phyloP scores from a whole-genome alignment of 2,329 filamentous ascomycete genomes.

The Diplodia seriata region DNA sequence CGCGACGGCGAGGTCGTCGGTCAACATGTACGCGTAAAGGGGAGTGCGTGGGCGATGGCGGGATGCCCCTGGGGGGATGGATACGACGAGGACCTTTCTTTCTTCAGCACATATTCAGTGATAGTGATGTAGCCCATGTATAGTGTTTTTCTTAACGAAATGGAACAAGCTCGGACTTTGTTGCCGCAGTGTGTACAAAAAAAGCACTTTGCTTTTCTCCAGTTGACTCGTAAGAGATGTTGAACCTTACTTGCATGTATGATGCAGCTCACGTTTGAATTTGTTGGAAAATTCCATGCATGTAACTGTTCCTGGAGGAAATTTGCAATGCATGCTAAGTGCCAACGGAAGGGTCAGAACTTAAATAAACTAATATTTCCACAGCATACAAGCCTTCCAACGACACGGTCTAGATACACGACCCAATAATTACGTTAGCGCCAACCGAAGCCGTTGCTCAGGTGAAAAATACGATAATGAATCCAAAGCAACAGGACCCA shows the following conservation, averaged over 20 bases:
- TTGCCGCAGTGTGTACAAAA: not conserved
- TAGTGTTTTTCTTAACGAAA: not conserved
- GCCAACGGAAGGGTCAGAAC: not conserved
- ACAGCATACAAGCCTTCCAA: not conserved
- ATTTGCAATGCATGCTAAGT: too few relatives aligned
- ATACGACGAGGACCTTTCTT: not conserved
- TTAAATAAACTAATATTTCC: not conserved
- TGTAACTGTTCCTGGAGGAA: too few relatives aligned
- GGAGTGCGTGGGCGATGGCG: not conserved
- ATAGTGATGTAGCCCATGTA: not conserved
- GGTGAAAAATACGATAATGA: not conserved
- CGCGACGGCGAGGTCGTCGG: slow-evolving; percentile 62
- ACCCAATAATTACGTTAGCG: not conserved
- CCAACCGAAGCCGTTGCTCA: not conserved
- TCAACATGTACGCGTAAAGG: slow-evolving; percentile 55
- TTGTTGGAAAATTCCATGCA: too few relatives aligned
- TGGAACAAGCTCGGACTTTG: not conserved
- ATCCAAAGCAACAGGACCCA: not conserved
- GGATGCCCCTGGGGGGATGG: not conserved
- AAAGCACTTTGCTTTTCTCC: not conserved
- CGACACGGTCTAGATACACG: not conserved
- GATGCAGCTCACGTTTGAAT: too few relatives aligned
- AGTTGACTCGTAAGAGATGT: not conserved
- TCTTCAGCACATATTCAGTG: slow-evolving; percentile 2
- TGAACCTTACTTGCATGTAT: not conserved